Evolutionary conservation across 805 yeast species (phyloP), one percentile per base, ranked within the genome.

Genomic region (Grigorovia humatica): DNA sequence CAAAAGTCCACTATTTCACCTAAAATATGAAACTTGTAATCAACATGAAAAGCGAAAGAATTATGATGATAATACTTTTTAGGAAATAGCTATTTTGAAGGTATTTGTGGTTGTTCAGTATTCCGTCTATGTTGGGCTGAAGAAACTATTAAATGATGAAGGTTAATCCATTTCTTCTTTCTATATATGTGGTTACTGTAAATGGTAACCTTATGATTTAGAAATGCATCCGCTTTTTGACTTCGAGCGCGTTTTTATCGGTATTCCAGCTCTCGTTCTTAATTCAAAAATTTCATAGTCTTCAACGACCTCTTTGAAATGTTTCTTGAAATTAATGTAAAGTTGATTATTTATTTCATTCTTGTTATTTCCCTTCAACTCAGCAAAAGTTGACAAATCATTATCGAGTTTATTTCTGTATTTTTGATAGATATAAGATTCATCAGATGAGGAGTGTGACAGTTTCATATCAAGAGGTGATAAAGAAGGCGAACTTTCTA

Each of bases 251-350:
- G 18, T 38, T 17, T 43, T 43, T 17, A 27, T 35, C 18, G 49
- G 49, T 32, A 47, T 47, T 49, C 58, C 56, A 52, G n/a, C 48
- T 48, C 46, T 57, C 52, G 41, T 9, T 18, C 18, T 30, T 11
- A 59, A 48, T 51, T 61, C 66, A 50, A 59, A 62, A 8, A 58
- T 55, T 50, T 64, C 67, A 50, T 63, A 63, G 48, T 60, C 59
- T 44, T 63, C 67, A 2, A 64, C 65, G 52, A 61, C 56, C 19
- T 55, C 48, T 48, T 60, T 60, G 53, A 65, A 65, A 52, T 63
- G 64, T n/a, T 51, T 51, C 29, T 63, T 60, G 46, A 61, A 64
- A 49, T 63, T 64, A 20, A 59, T 46, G 15, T 57, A 51, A 9
- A 63, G 48, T 50, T 58, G 66, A 32, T 52, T 52, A 38, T 48